These are phyloP conservation scores for Brassica carinata DNA, from an alignment of 345 rosid species.

Conservation along the genomic window DNA sequence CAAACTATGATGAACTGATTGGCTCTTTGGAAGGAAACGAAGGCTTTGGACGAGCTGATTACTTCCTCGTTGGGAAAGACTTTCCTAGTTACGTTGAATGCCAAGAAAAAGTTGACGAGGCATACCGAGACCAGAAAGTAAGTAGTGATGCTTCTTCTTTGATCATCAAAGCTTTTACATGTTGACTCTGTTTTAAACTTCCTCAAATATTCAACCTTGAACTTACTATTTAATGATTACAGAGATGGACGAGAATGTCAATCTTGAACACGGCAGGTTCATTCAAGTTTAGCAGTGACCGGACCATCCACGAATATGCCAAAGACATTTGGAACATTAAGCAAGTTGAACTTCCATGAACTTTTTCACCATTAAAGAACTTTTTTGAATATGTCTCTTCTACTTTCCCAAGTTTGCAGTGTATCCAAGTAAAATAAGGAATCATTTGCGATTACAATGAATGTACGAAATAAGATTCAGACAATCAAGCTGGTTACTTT, in stretches of 20 bases:
- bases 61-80: slow-evolving; percentile 87
- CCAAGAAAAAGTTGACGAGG: slow-evolving; percentile 74
- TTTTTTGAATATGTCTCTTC: slow-evolving; percentile 2
- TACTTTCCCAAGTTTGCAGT: neutral
- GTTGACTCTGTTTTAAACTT: neutral
- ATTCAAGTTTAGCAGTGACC: slow-evolving; percentile 84
- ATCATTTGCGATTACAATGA: neutral
- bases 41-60: slow-evolving; percentile 81
- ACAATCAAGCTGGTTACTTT: neutral
- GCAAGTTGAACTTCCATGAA: slow-evolving; percentile 54
- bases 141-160: slow-evolving; percentile 18
- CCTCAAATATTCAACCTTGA: slow-evolving; percentile 5
- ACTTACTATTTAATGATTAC: slow-evolving; percentile 29
- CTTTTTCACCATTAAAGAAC: neutral
- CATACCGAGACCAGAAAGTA: slow-evolving; percentile 69
- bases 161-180: neutral
- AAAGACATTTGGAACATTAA: slow-evolving; percentile 70
- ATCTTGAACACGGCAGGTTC: slow-evolving; percentile 85
- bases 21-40: slow-evolving; percentile 83
- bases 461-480: slow-evolving; percentile 12
- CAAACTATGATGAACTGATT: slow-evolving; percentile 62
- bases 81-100: slow-evolving; percentile 82
- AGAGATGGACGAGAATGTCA: slow-evolving; percentile 84
- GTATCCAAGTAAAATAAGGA: slow-evolving; percentile 31
- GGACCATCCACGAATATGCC: slow-evolving; percentile 80